These are phyloP conservation scores for Coniosporium tulheliwenetii DNA, from an alignment of 2,329 filamentous ascomycete species.

Conservation along the genomic window DNA sequence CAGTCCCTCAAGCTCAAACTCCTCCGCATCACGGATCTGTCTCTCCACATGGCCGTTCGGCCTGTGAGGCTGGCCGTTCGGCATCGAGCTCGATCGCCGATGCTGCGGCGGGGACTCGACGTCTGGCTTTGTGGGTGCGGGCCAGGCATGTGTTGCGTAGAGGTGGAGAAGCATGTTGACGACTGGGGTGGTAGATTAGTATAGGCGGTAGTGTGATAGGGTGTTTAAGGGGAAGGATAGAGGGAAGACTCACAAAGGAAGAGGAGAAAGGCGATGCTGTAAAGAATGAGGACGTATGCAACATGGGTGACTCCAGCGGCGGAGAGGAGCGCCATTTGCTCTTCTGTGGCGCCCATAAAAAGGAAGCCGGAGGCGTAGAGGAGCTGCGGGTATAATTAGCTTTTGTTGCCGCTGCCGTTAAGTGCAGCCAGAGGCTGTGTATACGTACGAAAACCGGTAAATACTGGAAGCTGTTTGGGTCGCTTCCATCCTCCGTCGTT, in stretches of 20 bases:
- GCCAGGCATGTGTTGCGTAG: slow-evolving; percentile 52
- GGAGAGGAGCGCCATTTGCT: slow-evolving; percentile 74
- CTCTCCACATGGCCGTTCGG: slow-evolving; percentile 26
- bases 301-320: slow-evolving; percentile 70
- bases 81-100: slow-evolving; percentile 10
- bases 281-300: slow-evolving; percentile 82
- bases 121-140: slow-evolving; percentile 19
- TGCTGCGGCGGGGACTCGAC: slow-evolving; percentile 15
- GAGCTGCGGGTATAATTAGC: slow-evolving; percentile 37
- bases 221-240: background rate
- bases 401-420: no score
- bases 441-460: slow-evolving; percentile 52
- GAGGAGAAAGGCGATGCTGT: slow-evolving; percentile 74
- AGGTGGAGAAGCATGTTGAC: slow-evolving; percentile 72
- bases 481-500: slow-evolving; percentile 48
- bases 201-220: background rate
- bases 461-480: slow-evolving; percentile 60
- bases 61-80: slow-evolving; percentile 11
- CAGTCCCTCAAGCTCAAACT: slow-evolving; percentile 84
- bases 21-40: slow-evolving; percentile 64
- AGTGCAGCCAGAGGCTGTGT: no score
- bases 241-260: slow-evolving; percentile 56
- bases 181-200: slow-evolving; percentile 27
- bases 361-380: slow-evolving; percentile 86
- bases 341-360: slow-evolving; percentile 95